Conservation (phyloP, 1,139 yeast species). For the Magnusiomyces suaveolens region DNA sequence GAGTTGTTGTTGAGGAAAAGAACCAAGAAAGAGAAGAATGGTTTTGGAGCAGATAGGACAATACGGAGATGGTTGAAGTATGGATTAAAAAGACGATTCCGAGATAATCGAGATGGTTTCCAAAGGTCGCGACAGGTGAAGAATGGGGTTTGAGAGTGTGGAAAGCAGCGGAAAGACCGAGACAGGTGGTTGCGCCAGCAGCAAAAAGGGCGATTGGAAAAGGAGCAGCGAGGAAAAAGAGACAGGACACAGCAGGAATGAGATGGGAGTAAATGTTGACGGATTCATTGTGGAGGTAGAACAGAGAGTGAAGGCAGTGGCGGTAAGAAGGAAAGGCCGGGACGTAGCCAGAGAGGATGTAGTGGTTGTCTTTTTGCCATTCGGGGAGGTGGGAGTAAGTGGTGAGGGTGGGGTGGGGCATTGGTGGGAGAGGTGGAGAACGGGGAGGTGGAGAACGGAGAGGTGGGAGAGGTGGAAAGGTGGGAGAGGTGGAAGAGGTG, state of each 20-base stretch:
- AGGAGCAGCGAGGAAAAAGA: slow-evolving; percentile 6
- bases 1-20: slow-evolving; percentile 43
- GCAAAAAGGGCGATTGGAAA: slow-evolving; percentile 1
- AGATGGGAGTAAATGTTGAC: slow-evolving; percentile 75
- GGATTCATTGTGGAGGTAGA: slow-evolving; percentile 74
- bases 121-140: slow-evolving; percentile 45
- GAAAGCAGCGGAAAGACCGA: slow-evolving; percentile 64
- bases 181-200: slow-evolving; percentile 33
- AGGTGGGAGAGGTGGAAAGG: no score
- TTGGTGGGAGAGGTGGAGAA: no score
- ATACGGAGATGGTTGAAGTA: slow-evolving; percentile 62
- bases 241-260: slow-evolving; percentile 38
- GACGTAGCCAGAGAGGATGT: slow-evolving; percentile 66
- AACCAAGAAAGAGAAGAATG: slow-evolving; percentile 33
- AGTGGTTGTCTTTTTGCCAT: slow-evolving; percentile 87
- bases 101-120: slow-evolving; percentile 76
- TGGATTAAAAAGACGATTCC: slow-evolving; percentile 75
- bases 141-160: slow-evolving; percentile 78
- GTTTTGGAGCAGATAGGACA: slow-evolving; percentile 59
- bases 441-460: no score
- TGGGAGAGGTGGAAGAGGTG: no score
- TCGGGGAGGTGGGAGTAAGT: slow-evolving; percentile 49
- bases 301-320: slow-evolving; percentile 46
- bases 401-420: no score
- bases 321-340: slow-evolving; percentile 48